Evolutionary conservation across 106 monocot genomes (phyloP), one percentile per base, ranked within the genome.

Genomic region (Dendrobium officinale): DNA sequence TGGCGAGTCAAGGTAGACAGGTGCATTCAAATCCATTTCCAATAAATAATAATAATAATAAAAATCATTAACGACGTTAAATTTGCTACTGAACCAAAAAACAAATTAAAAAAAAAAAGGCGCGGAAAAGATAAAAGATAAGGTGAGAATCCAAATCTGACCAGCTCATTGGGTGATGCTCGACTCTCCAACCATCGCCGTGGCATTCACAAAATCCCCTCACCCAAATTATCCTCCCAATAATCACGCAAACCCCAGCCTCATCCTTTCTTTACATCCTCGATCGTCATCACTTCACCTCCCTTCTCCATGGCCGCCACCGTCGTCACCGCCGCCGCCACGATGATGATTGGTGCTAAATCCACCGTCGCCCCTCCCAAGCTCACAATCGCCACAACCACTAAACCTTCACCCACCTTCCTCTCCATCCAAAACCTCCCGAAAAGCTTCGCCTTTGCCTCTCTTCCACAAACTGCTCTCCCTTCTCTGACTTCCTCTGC

Each of bases 271-370:
- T 51, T 13, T 13, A 51, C 51, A 51, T 3, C 51, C 51, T 75
- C 74, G 42, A 67, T 6, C 74, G 17, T 43, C 11, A 40, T 51
- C 80, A 26, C 6, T 4, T 40, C 20, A 9, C 13, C 55, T 51
- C 45, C 77, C 77, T 70, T 81, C 45, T 27, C 49, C 29, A 90
- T 87, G 88, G 88, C 93, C 49, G 86, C 93, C 49, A 83, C 92
- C 79, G 85, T 86, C 24, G 77, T 93, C 6, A 82, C 87, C 31
- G 77, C 96, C 2, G 83, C 93, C 43, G 90, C 92, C 87, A 84
- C 93, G 31, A 89, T 88, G 51, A 51, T 51, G 83, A 89, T 90
- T 79, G 83, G 87, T 17, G 84, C 94, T 70, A 93, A 90, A 81
- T 87, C 85, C 42, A 81, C 49, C 77, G 42, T 72, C 79, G 48